A percentile compares a stretch with the other conserved stretches of the same genome.
phyloP scores from a whole-genome alignment of 208 protist genomes.

The Leishmania gerbilli region DNA sequence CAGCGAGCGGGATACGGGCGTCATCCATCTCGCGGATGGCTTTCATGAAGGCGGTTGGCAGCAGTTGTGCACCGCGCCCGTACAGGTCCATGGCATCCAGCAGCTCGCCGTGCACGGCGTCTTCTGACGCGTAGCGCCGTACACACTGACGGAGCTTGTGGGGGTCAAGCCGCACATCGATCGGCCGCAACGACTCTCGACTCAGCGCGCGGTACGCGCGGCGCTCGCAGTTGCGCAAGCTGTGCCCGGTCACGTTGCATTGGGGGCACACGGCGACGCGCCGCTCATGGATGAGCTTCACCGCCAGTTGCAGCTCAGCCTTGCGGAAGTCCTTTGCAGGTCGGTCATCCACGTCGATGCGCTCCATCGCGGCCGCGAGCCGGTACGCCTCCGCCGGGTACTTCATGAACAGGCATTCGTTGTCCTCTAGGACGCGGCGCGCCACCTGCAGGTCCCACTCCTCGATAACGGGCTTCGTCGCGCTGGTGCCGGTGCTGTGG shows the following conservation, averaged over 20 bases:
- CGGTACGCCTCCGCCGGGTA: constrained; percentile 50
- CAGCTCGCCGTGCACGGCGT: constrained; percentile 43
- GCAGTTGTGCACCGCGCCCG: constrained; percentile 31
- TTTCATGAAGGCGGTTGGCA: constrained; percentile 56
- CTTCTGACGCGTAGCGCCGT: constrained; percentile 33
- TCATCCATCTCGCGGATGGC: constrained; percentile 76
- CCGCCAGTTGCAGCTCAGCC: constrained; percentile 73
- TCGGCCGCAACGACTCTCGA: constrained; percentile 39
- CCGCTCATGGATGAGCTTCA: constrained; percentile 69
- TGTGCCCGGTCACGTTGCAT: constrained; percentile 73
- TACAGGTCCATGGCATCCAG: constrained; percentile 58
- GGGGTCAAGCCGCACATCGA: constrained; percentile 72
- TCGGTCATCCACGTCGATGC: constrained; percentile 77
- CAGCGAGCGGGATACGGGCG: constrained; percentile 73
- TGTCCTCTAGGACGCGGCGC: constrained; percentile 64
- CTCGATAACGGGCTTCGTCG: constrained; percentile 39
- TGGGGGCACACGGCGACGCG: constrained; percentile 58
- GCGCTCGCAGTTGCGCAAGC: constrained; percentile 53
- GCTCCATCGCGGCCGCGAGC: constrained; percentile 50
- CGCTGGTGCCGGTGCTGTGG: constrained; percentile 22
- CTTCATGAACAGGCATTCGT: constrained; percentile 53
- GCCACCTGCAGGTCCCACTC: constrained; percentile 84
- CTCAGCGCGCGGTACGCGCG: constrained; percentile 47
- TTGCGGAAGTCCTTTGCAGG: constrained; percentile 85
- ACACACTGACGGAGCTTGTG: constrained; percentile 37